Conservation (phyloP, 768 basidiomycete species). For the Multifurca ochricompacta region DNA sequence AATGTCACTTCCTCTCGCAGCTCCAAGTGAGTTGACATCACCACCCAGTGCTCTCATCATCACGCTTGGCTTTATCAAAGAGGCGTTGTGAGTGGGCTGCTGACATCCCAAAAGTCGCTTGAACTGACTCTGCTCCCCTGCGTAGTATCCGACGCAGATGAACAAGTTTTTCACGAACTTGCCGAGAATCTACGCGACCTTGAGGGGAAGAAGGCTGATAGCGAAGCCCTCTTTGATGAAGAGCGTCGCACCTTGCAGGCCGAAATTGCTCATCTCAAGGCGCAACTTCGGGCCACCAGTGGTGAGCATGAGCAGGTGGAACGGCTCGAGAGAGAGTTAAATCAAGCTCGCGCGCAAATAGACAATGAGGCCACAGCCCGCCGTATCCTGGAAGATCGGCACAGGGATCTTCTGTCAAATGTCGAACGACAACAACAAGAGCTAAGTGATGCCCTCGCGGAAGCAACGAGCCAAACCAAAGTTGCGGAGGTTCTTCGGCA, state of each 20-base stretch:
- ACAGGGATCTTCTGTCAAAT: constrained; percentile 47
- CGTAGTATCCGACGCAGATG: constrained; percentile 66
- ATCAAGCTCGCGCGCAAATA: constrained; percentile 50
- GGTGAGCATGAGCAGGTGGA: constrained; percentile 47
- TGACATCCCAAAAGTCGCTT: not conserved
- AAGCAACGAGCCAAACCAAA: constrained; percentile 60
- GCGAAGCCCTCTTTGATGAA: constrained; percentile 52
- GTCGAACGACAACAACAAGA: constrained; percentile 48
- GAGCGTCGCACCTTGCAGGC: constrained; percentile 47
- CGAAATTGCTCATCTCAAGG: constrained; percentile 49
- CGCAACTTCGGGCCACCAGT: constrained; percentile 35
- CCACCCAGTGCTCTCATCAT: constrained; percentile 62
- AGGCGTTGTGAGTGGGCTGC: constrained; percentile 53
- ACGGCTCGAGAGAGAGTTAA: constrained; percentile 55
- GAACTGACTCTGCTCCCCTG: constrained; percentile 5
- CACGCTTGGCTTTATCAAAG: constrained; percentile 58
- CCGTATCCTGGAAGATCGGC: constrained; percentile 56
- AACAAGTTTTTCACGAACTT: constrained; percentile 65
- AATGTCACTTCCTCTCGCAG: not conserved
- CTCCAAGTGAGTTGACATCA: constrained; percentile 5
- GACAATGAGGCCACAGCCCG: constrained; percentile 58
- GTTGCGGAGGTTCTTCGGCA: constrained; percentile 51
- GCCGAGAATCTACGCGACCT: constrained; percentile 55
- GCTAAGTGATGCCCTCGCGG: constrained; percentile 50
- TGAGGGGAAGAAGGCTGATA: constrained; percentile 47